Evolutionary conservation across 257 asterid species (phyloP).

Genomic region (Lantana camara): DNA sequence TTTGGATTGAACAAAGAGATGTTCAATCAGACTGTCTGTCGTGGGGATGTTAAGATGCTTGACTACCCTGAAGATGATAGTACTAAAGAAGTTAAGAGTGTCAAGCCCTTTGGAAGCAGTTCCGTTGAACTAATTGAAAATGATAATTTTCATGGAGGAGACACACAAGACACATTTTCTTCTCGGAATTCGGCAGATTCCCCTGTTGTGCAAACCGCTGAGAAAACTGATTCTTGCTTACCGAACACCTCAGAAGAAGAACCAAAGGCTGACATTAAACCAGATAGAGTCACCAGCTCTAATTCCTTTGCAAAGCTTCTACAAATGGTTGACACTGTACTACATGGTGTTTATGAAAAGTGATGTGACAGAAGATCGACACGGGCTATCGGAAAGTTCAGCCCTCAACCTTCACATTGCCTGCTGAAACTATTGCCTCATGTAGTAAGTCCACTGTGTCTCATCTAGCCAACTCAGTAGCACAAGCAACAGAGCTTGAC

Average conservation of each 20-base stretch:
- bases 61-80: slow-evolving; percentile 36
- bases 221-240: slow-evolving; percentile 52
- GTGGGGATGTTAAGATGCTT: slow-evolving; percentile 39
- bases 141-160: slow-evolving; percentile 46
- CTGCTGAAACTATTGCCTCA: no score
- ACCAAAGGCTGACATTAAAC: slow-evolving; percentile 38
- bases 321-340: slow-evolving; percentile 45
- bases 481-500: slow-evolving; percentile 36
- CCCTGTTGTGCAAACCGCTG: no score
- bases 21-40: slow-evolving; percentile 32
- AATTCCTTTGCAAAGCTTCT: slow-evolving; percentile 61
- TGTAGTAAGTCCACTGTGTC: slow-evolving; percentile 31
- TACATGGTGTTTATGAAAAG: slow-evolving; percentile 41
- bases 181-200: slow-evolving; percentile 67
- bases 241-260: slow-evolving; percentile 54
- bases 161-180: slow-evolving; percentile 57
- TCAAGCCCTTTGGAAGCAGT: slow-evolving; percentile 31
- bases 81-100: slow-evolving; percentile 37
- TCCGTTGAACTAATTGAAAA: slow-evolving; percentile 31
- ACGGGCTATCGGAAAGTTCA: slow-evolving; percentile 34
- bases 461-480: slow-evolving; percentile 34
- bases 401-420: no score
- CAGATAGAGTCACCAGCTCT: no score
- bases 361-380: slow-evolving; percentile 26
- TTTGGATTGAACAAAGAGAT: slow-evolving; percentile 45